These are phyloP conservation scores for Lentinula edodes DNA, from an alignment of 768 basidiomycete genomes.

Conservation along the genomic window DNA sequence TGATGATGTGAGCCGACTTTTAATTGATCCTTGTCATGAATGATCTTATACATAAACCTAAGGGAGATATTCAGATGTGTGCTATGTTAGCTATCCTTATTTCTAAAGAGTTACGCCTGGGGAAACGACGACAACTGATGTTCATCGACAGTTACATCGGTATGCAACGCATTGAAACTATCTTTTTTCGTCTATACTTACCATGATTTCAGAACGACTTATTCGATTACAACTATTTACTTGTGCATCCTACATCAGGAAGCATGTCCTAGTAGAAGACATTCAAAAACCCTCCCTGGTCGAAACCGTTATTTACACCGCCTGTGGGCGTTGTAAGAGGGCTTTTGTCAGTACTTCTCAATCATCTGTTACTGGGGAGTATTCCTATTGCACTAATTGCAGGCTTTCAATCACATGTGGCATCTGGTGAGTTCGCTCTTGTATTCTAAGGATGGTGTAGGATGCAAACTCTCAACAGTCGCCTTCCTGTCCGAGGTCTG, in stretches of 20 bases:
- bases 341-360: slow-evolving; percentile 37
- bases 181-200: not conserved
- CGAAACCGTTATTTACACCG: slow-evolving; percentile 65
- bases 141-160: slow-evolving; percentile 75
- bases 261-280: slow-evolving; percentile 46
- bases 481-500: slow-evolving; percentile 66
- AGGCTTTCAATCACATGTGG: slow-evolving; percentile 47
- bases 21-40: not conserved
- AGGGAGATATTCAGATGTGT: slow-evolving; percentile 83
- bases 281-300: slow-evolving; percentile 53
- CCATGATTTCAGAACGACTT: slow-evolving; percentile 48
- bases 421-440: slow-evolving; percentile 54
- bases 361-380: slow-evolving; percentile 32
- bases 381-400: slow-evolving; percentile 57
- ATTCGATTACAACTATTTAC: slow-evolving; percentile 55
- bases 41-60: slow-evolving; percentile 3
- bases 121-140: slow-evolving; percentile 33
- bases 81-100: slow-evolving; percentile 65
- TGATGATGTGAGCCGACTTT: slow-evolving; percentile 40
- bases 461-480: slow-evolving; percentile 35
- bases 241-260: slow-evolving; percentile 72
- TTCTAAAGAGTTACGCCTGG: slow-evolving; percentile 49
- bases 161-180: slow-evolving; percentile 21
- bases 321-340: slow-evolving; percentile 67
- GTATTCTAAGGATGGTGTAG: not conserved